phyloP scores from a whole-genome alignment of 345 rosid genomes.

The Psidium guajava region DNA sequence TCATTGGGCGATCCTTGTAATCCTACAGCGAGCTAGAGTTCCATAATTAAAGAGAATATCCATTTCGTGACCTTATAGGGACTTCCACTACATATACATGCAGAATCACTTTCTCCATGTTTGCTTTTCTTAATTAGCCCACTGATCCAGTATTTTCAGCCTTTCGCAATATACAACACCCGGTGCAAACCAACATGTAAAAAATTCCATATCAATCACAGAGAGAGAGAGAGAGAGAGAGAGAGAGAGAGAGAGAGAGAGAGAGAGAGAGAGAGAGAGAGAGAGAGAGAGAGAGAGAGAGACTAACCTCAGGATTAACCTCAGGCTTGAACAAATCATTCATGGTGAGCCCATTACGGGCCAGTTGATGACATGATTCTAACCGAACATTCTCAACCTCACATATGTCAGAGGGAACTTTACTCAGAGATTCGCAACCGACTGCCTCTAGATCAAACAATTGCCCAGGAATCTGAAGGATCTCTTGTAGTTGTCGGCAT shows the following conservation, averaged over 20 bases:
- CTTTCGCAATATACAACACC: not conserved
- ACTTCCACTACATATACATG: not conserved
- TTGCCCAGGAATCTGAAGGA: not conserved
- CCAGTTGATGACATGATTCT: fast-evolving
- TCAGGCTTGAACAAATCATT: fast-evolving
- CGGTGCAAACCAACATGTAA: not conserved
- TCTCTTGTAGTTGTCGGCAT: not conserved
- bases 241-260: no score
- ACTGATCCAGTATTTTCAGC: not conserved
- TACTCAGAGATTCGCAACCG: not conserved
- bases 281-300: no score
- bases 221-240: not conserved
- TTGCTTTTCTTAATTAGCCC: not conserved
- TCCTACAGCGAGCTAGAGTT: no score
- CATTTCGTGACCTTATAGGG: not conserved
- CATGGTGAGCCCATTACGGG: fast-evolving
- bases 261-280: no score
- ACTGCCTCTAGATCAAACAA: fast-evolving
- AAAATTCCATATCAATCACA: not conserved
- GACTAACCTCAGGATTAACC: no score
- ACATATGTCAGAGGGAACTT: fast-evolving
- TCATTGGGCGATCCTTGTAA: not conserved
- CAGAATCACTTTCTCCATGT: not conserved
- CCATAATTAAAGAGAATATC: not conserved
- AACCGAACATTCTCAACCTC: fast-evolving